Evolutionary conservation across 2,329 filamentous ascomycete genomes (phyloP), one percentile per base, ranked within the genome.

Genomic region (Penicillium decumbens): DNA sequence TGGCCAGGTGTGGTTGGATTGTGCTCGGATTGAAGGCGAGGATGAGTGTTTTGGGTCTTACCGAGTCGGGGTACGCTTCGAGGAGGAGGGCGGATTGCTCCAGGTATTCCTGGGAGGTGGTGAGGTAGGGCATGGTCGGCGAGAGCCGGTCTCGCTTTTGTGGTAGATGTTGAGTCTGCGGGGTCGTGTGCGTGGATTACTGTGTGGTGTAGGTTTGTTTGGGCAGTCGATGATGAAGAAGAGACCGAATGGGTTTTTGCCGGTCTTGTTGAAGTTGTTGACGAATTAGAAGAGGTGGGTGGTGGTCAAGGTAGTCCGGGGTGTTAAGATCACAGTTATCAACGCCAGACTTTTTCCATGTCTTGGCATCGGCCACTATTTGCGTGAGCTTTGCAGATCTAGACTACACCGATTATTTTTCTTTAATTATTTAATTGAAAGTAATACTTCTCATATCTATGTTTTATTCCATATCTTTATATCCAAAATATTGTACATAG

Each of bases 41-140:
- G 6, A 12, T 25, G 30, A 8, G 28, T n/a, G 25, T 3, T 18
- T 25, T 35, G 38, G 37, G 42, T 45, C 82, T 56, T 81, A 95
- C 92, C 35, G 88, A 90, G 29, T 81, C 82, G 3, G 93, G 93
- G 41, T 89, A 84, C 48, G 93, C 92, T 73, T 93, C 82, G 47
- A 98, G 78, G 50, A 98, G 84, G 53, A 91, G 82, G 15, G 84
- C 77, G 12, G 92, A 95, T 72, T 96, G 87, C 63, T 87, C 84
- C 59, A 96, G 87, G 87, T 90, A 98, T 75, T 91, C 86, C 72
- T 95, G 85, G 71, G 88, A 88, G 50, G 88, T 90, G 44, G 80
- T 76, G 68, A 95, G 83, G 69, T 87, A 84, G 2, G 87, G 85
- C 91, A 95, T 95, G 51, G 44, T 47, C 4, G 42, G 51, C 47